Evolutionary conservation across 2,329 filamentous ascomycete species (phyloP).

Genomic region (Paecilomyces sp.): DNA sequence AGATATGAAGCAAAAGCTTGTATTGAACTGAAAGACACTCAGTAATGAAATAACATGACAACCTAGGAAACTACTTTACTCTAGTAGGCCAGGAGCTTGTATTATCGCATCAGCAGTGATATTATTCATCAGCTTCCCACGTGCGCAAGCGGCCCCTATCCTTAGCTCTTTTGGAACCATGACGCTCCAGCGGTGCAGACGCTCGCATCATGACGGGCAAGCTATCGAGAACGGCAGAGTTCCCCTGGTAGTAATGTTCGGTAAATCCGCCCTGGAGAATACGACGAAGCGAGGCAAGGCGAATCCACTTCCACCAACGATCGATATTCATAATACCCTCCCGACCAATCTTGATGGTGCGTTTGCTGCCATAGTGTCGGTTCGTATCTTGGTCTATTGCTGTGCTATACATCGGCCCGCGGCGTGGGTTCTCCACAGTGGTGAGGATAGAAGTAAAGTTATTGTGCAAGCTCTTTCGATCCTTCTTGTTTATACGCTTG

Average conservation of each 20-base stretch:
- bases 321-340: slow-evolving; percentile 58
- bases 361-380: slow-evolving; percentile 53
- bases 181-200: slow-evolving; percentile 16
- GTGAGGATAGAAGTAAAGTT: slow-evolving; percentile 61
- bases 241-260: slow-evolving; percentile 54
- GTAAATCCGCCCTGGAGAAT: slow-evolving; percentile 57
- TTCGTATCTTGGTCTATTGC: slow-evolving; percentile 56
- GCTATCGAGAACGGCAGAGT: slow-evolving; percentile 54
- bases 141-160: not conserved
- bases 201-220: slow-evolving; percentile 42
- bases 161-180: slow-evolving; percentile 6
- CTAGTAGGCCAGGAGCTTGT: not conserved
- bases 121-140: not conserved
- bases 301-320: slow-evolving; percentile 66
- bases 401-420: slow-evolving; percentile 60
- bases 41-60: too few relatives aligned
- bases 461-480: slow-evolving; percentile 59
- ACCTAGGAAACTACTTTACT: too few relatives aligned
- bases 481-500: slow-evolving; percentile 58
- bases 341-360: slow-evolving; percentile 52
- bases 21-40: too few relatives aligned
- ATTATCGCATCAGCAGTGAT: not conserved
- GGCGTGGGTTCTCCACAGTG: slow-evolving; percentile 59
- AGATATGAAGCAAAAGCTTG: too few relatives aligned
- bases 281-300: slow-evolving; percentile 55